A percentile compares a stretch with the other conserved stretches of the same genome.
Conservation (phyloP, 306 rosid species). For the Cicer arietinum region DNA sequence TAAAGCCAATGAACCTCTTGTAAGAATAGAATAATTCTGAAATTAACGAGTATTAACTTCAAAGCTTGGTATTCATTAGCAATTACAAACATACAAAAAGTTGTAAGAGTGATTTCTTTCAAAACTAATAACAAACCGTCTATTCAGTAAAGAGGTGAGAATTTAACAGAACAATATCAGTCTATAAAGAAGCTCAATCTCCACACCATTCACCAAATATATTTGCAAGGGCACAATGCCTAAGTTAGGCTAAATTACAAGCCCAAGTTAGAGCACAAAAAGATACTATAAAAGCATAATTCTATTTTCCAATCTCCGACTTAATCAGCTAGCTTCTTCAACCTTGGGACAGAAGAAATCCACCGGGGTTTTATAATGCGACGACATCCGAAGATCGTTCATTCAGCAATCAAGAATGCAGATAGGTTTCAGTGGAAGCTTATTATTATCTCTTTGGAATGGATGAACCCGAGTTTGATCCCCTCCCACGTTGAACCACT, state of each 20-base stretch:
- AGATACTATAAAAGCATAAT: constrained; percentile 14
- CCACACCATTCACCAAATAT: background rate
- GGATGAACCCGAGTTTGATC: constrained; percentile 50
- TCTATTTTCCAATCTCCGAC: constrained; percentile 33
- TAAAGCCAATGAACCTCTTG: background rate
- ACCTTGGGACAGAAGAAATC: constrained; percentile 34
- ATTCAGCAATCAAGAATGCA: constrained; percentile 17
- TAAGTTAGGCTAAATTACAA: constrained; percentile 15
- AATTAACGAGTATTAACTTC: background rate
- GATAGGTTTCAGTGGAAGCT: constrained; percentile 14
- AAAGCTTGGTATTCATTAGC: constrained; percentile 1
- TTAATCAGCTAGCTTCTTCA: constrained; percentile 38
- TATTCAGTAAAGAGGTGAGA: background rate
- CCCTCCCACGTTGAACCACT: constrained; percentile 62
- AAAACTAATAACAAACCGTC: constrained; percentile 20
- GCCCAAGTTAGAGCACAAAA: constrained; percentile 16
- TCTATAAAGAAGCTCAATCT: constrained; percentile 23
- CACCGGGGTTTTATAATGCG: constrained; percentile 5
- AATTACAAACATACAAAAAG: constrained; percentile 4
- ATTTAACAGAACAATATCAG: constrained; percentile 4
- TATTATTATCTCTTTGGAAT: constrained; percentile 42
- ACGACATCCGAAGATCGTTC: constrained; percentile 21
- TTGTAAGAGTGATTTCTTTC: constrained; percentile 11
- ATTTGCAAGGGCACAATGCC: background rate
- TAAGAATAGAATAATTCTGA: background rate